phyloP scores from a whole-genome alignment of 164 flowering plant genomes.

The Dillenia suffruticosa region DNA sequence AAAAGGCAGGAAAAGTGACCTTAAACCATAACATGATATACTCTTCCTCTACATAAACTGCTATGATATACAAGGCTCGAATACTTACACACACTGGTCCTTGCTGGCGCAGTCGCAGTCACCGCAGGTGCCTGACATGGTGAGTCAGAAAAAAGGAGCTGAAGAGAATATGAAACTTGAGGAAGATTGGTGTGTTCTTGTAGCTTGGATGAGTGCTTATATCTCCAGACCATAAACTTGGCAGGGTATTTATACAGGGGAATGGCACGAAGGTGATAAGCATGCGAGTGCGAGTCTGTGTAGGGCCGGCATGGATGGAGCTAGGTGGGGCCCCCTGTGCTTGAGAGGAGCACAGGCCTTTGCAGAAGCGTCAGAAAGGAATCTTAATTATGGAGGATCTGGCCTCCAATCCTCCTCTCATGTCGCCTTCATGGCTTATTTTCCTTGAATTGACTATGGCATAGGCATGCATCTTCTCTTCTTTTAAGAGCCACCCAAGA shows the following conservation, averaged over 20 bases:
- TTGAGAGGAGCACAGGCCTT: conserved; percentile 35
- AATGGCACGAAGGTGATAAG: no score
- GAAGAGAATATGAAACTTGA: neutral
- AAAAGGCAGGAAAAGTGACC: no score
- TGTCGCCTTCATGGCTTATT: conserved; percentile 29
- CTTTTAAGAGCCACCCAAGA: no score
- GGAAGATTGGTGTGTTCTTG: neutral
- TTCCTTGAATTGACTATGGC: no score
- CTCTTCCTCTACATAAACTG: no score
- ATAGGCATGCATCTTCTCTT: no score
- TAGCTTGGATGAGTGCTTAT: neutral
- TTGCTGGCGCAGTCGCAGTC: conserved; percentile 83
- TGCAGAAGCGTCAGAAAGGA: conserved; percentile 19
- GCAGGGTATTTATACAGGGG: conserved; percentile 26
- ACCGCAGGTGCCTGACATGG: conserved; percentile 66
- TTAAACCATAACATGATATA: no score
- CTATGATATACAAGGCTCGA: neutral
- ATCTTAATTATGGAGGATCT: conserved; percentile 28
- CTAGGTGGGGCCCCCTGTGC: neutral
- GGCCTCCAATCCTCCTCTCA: conserved; percentile 37
- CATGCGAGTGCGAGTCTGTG: no score
- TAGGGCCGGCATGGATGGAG: neutral
- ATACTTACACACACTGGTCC: conserved; percentile 55
- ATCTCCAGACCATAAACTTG: neutral
- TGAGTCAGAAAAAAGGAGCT: conserved; percentile 1